phyloP scores from a whole-genome alignment of 1,139 yeast genomes.

The Eremothecium coryli region DNA sequence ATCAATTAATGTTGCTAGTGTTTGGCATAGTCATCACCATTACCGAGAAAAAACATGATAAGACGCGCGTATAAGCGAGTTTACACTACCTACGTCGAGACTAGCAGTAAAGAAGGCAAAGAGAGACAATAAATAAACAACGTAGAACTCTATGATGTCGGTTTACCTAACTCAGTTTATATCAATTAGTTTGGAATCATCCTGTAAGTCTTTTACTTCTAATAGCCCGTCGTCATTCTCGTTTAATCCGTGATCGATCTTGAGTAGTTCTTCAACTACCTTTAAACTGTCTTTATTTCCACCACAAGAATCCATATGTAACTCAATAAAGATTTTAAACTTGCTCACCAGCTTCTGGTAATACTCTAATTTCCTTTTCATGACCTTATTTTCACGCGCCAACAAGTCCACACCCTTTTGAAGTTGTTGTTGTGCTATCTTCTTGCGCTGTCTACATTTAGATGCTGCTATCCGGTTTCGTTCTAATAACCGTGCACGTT shows the following conservation, averaged over 20 bases:
- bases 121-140: too few relatives aligned
- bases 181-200: too few relatives aligned
- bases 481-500: constrained; percentile 57
- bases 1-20: too few relatives aligned
- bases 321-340: constrained; percentile 26
- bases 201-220: too few relatives aligned
- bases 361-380: constrained; percentile 35
- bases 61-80: too few relatives aligned
- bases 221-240: constrained; percentile 25
- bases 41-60: too few relatives aligned
- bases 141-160: too few relatives aligned
- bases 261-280: constrained; percentile 29
- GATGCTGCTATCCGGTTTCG: constrained; percentile 68
- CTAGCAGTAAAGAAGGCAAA: too few relatives aligned
- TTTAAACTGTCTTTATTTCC: constrained; percentile 22
- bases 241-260: constrained; percentile 26
- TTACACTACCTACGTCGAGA: too few relatives aligned
- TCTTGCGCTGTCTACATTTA: constrained; percentile 67
- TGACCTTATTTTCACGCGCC: constrained; percentile 37
- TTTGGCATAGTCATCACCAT: too few relatives aligned
- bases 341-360: constrained; percentile 28
- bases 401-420: constrained; percentile 48
- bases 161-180: too few relatives aligned
- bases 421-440: constrained; percentile 57
- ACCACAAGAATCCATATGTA: constrained; percentile 19